phyloP scores from a whole-genome alignment of 1,139 yeast genomes.

The Blastobotrys proliferans region DNA sequence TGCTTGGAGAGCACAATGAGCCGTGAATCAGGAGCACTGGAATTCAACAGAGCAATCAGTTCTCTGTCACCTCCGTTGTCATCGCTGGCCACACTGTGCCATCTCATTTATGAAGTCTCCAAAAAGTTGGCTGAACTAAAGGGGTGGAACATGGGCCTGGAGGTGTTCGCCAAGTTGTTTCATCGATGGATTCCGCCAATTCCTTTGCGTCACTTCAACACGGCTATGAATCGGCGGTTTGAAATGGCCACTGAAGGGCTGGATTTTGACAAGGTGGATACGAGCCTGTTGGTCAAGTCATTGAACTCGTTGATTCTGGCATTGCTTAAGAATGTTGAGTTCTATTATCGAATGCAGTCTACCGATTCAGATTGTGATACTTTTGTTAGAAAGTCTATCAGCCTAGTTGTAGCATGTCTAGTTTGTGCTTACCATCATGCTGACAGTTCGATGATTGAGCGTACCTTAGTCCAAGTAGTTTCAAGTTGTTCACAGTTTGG shows the following conservation, averaged over 20 bases:
- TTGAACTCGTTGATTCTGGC: conserved; percentile 4
- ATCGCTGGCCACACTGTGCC: conserved; percentile 8
- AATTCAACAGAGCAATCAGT: conserved; percentile 4
- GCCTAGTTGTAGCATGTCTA: not conserved
- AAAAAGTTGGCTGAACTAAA: conserved; percentile 1
- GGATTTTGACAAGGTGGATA: not conserved
- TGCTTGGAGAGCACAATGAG: conserved; percentile 4
- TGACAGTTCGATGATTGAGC: not conserved
- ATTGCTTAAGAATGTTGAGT: conserved; percentile 1
- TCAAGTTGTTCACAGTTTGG: conserved; percentile 1
- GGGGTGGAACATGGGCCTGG: not conserved
- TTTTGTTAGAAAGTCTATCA: not conserved
- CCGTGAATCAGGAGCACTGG: not conserved
- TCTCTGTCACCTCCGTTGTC: conserved; percentile 11
- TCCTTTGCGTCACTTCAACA: conserved; percentile 8
- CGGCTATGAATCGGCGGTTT: not conserved
- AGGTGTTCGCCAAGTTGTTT: not conserved
- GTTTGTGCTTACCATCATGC: not conserved
- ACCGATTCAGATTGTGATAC: not conserved
- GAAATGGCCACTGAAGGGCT: conserved; percentile 1
- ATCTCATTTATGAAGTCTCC: conserved; percentile 6
- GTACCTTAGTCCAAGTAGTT: not conserved
- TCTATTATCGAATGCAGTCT: not conserved
- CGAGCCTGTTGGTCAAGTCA: not conserved
- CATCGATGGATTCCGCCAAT: conserved; percentile 8